Evolutionary conservation across 2,329 filamentous ascomycete species (phyloP), one percentile per base, ranked within the genome.

Genomic region (Dissoconium aciculare): DNA sequence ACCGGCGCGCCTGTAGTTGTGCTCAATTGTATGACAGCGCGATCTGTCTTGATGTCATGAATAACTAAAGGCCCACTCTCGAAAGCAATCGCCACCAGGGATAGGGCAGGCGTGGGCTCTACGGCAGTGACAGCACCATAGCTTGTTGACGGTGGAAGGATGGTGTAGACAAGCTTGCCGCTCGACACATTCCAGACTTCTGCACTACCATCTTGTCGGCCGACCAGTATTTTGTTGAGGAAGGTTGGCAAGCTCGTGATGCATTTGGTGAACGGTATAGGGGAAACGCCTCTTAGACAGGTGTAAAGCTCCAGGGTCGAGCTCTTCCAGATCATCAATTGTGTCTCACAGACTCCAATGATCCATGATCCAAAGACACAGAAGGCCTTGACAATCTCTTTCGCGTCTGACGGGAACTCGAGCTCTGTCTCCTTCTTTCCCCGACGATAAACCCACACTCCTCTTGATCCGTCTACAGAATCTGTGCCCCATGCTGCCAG

Each of bases 121-220:
- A 98, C 62, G 25, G 83, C 83, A 4, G 82, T 91, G n/a, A 95
- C 80, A 10, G 78, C 66, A 27, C 85, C 87, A 43, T 71, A 77
- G 31, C 74, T 67, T 2, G 75, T 64, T 5, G 70, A 69, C 0
- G 80, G 75, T 1, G 89, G 80, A 10, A 89, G 62, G 30, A 98
- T 76, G 2, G 84, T 91, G 55, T 94, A 91, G 15, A 98, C 72
- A 32, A 94, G 66, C 54, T 91, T 93, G 28, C 67, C 85, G 3
- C 82, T 93, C 51, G 79, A 91, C 37, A 98, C 64, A 51, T 98
- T 98, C 87, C 89, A 98, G 30, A 98, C 92, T 51, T 98, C 89
- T 5, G 94, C 76, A 54, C 75, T 78, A 5, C 89, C 89, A 53
- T 98, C 84, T 40, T 70, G 71, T 46, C 83, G 75, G 6, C 83